A percentile compares a stretch with the other conserved stretches of the same genome.
These are phyloP conservation scores for Neofusicoccum sp. DNA, from an alignment of 2,329 filamentous ascomycete species.

Conservation along the genomic window DNA sequence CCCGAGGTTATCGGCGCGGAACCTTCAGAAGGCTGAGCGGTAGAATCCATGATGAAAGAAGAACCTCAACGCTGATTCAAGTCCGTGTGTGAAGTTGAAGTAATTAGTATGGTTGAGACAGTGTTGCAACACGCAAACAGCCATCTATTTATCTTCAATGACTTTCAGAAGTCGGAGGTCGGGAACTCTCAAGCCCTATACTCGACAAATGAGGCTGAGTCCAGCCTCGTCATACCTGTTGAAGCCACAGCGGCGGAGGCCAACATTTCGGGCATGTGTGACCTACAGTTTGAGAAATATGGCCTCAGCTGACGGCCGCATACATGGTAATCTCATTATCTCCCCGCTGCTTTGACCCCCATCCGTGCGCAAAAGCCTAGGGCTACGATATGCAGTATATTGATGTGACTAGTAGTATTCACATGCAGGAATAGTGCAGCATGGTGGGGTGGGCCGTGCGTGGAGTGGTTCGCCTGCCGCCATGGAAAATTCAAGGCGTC, in stretches of 20 bases:
- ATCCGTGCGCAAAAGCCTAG: background rate
- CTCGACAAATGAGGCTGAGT: background rate
- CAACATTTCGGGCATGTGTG: background rate
- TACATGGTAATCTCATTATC: background rate
- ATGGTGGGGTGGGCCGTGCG: slow-evolving; percentile 2
- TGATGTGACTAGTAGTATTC: background rate
- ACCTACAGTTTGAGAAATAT: background rate
- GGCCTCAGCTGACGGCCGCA: background rate
- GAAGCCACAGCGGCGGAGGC: too few relatives aligned
- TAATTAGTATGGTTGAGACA: too few relatives aligned
- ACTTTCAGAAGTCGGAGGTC: too few relatives aligned
- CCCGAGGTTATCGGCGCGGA: background rate
- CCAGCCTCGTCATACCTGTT: background rate
- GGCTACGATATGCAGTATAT: background rate
- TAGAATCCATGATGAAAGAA: background rate
- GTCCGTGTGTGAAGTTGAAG: background rate
- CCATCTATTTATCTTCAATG: too few relatives aligned
- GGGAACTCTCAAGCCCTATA: too few relatives aligned
- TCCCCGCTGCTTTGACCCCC: too few relatives aligned
- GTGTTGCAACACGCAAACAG: too few relatives aligned
- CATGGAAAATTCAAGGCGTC: background rate
- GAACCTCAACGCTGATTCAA: background rate
- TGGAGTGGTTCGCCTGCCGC: background rate
- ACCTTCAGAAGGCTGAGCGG: background rate
- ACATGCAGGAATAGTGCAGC: background rate